These are phyloP conservation scores for Endocarpon pusillum DNA, from an alignment of 495 filamentous ascomycete genomes.

Conservation along the genomic window DNA sequence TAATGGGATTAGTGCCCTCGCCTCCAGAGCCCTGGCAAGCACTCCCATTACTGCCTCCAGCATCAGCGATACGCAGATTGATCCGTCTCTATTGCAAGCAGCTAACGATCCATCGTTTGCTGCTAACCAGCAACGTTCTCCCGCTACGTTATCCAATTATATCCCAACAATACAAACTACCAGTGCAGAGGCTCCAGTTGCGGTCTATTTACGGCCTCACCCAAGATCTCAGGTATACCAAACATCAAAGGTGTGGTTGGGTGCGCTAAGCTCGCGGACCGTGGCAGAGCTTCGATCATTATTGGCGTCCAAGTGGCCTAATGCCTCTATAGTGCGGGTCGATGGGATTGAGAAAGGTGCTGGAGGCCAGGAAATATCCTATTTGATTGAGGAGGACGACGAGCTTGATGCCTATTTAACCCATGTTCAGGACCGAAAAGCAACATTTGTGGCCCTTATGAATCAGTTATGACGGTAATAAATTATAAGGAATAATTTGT, in stretches of 20 bases:
- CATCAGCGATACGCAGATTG: slow-evolving; percentile 44
- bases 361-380: slow-evolving; percentile 35
- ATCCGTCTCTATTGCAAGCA: slow-evolving; percentile 39
- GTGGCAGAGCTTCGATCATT: slow-evolving; percentile 37
- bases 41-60: slow-evolving; percentile 25
- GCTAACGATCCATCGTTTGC: slow-evolving; percentile 29
- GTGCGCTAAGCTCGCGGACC: slow-evolving; percentile 35
- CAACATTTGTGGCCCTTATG: slow-evolving; percentile 49
- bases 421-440: slow-evolving; percentile 44
- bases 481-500: too few relatives aligned
- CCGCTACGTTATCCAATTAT: slow-evolving; percentile 19
- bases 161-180: too few relatives aligned
- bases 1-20: slow-evolving; percentile 35
- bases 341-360: slow-evolving; percentile 48
- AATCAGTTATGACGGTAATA: too few relatives aligned
- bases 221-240: slow-evolving; percentile 31
- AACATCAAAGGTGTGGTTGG: slow-evolving; percentile 40
- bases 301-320: slow-evolving; percentile 37
- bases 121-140: slow-evolving; percentile 21
- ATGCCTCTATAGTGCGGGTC: slow-evolving; percentile 35
- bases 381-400: slow-evolving; percentile 47
- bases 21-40: slow-evolving; percentile 33
- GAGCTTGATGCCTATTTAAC: slow-evolving; percentile 53
- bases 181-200: too few relatives aligned
- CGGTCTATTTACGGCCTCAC: slow-evolving; percentile 49